Base-by-base conservation (phyloP, 805 yeast species). In the Myxozyma vanderwaltii region DNA sequence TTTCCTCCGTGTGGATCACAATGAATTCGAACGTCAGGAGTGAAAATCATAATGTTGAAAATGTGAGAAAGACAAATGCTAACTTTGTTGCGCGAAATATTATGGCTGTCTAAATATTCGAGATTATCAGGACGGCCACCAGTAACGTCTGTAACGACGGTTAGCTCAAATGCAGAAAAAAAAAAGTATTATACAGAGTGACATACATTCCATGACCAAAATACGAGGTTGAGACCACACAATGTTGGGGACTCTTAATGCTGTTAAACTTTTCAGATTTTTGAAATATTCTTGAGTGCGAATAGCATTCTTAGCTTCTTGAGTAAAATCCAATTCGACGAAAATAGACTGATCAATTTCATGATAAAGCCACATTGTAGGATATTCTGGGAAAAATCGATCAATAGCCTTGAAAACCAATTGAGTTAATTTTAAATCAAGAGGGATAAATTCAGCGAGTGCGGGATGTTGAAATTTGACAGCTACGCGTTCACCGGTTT, bases 1-100 rank as follows among this genome's bases (percentile, higher is more conserved):
- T 94, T 94, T 0, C 99, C 99, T 10, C 96, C 96, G 72, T 94
- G 99, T 0, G 99, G 99, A 72, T 94, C 99, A 75, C 99, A 94
- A 72, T 94, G 99, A 44, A 94, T 82, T 0, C 92, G 89, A 23
- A 90, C 96, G 27, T 84, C 86, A 0, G 97, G 96, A 1, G 95
- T 86, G 76, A 94, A 94, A 41, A 94, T 90, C 99, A 94, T 94
- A 69, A 84, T 86, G 76, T 92, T 89, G 77, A 94, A 94, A 29
- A 90, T 85, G 67, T 92, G 96, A 0, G 97, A 84, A 39, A 94
- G 77, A 71, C 97, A 92, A 5, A 86, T 76, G 1, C 95, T 86
- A 7, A 94, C 96, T 63, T 88, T 88, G 0, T 86, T 81, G 24
- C 95, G 77, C 21, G 88, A 82, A 49, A 94, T 89, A 39, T 81